Evolutionary conservation across 2,329 filamentous ascomycete species (phyloP).

Genomic region (Aspergillus piperis): DNA sequence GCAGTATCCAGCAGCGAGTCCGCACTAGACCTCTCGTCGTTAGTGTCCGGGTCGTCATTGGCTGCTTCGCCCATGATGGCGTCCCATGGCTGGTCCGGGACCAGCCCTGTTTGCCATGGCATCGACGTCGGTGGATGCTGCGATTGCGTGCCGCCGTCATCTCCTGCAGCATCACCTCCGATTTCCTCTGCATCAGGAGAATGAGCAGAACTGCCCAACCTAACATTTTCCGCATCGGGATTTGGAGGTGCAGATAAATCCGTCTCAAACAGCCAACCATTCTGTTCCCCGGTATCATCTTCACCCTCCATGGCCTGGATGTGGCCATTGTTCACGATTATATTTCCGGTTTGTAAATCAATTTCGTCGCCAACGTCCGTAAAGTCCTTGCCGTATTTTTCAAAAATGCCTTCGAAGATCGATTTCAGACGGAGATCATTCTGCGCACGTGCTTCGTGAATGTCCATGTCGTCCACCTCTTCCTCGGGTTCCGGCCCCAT

Average conservation of each 20-base stretch:
- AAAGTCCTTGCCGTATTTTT: constrained; percentile 84
- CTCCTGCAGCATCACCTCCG: constrained; percentile 6
- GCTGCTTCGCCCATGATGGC: constrained; percentile 9
- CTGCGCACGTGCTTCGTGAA: constrained; percentile 63
- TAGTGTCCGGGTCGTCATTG: constrained; percentile 17
- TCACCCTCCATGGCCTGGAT: constrained; percentile 51
- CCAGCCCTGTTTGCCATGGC: constrained; percentile 11
- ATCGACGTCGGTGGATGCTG: constrained; percentile 10
- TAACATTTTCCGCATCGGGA: background rate
- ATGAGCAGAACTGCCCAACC: background rate
- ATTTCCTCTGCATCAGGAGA: background rate
- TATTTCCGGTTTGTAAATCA: constrained; percentile 74
- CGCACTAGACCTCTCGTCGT: constrained; percentile 26
- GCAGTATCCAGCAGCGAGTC: constrained; percentile 26
- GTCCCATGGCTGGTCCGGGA: background rate
- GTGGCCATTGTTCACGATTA: constrained; percentile 92
- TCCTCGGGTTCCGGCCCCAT: constrained; percentile 26
- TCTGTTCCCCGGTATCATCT: constrained; percentile 15
- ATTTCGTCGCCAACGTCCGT: constrained; percentile 84
- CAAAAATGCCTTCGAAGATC: constrained; percentile 85
- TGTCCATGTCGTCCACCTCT: constrained; percentile 48
- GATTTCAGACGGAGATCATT: constrained; percentile 75
- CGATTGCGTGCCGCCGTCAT: constrained; percentile 9
- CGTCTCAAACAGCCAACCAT: constrained; percentile 13
- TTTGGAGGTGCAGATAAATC: background rate